Evolutionary conservation across 768 basidiomycete species (phyloP).

Genomic region (Lactarius hatsudake): DNA sequence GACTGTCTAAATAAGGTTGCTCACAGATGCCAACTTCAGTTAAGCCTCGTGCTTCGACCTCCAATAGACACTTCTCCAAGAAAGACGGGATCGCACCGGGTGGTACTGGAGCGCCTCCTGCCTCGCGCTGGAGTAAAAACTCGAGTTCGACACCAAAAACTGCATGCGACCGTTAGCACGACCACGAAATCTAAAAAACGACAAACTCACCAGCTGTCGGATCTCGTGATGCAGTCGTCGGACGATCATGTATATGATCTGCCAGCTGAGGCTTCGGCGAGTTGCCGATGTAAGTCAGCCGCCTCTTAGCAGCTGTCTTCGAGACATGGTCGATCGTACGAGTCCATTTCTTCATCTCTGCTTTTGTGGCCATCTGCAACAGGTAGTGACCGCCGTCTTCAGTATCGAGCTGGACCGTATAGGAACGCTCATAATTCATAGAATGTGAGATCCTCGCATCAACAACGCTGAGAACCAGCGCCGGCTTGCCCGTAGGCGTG

Average conservation of each 20-base stretch:
- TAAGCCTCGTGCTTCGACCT: slow-evolving; percentile 74
- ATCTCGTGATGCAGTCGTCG: slow-evolving; percentile 59
- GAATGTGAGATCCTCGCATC: slow-evolving; percentile 69
- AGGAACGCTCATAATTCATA: slow-evolving; percentile 79
- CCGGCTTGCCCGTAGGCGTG: slow-evolving; percentile 64
- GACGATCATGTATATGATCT: slow-evolving; percentile 67
- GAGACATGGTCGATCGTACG: slow-evolving; percentile 69
- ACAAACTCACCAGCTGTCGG: slow-evolving; percentile 64
- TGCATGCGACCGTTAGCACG: slow-evolving; percentile 10
- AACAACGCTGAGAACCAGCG: slow-evolving; percentile 69
- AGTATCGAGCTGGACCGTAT: slow-evolving; percentile 77
- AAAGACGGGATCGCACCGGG: slow-evolving; percentile 64
- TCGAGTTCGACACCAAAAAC: slow-evolving; percentile 74
- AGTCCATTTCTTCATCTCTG: slow-evolving; percentile 77
- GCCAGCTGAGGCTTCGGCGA: slow-evolving; percentile 69
- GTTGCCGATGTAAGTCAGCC: slow-evolving; percentile 76
- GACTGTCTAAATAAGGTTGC: slow-evolving; percentile 28
- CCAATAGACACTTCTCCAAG: slow-evolving; percentile 60
- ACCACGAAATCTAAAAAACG: slow-evolving; percentile 37
- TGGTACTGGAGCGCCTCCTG: slow-evolving; percentile 44
- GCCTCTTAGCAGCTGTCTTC: slow-evolving; percentile 69
- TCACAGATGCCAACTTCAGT: slow-evolving; percentile 81
- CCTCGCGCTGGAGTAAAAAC: slow-evolving; percentile 65
- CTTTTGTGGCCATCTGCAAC: slow-evolving; percentile 66
- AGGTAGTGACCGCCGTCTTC: slow-evolving; percentile 86